Base-by-base conservation (phyloP, 805 yeast genomes). In the Wickerhamomyces mucosus region DNA sequence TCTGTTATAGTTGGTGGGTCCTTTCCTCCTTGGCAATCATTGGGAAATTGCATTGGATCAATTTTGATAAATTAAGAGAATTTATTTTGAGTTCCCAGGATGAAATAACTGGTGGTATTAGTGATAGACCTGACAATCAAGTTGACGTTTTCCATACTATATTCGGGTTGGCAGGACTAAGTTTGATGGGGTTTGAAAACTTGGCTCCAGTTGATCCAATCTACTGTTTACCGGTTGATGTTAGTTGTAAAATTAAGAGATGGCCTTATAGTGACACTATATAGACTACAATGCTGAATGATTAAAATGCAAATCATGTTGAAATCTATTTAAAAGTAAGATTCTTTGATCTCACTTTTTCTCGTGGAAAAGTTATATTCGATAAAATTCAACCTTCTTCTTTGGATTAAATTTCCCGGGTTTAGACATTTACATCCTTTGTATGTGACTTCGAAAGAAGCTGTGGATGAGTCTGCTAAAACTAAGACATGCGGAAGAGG, bases 1-100 rank as follows among this genome's bases (percentile, higher is more conserved):
- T 84, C n/a, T 92, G 99, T 52, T 92, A 92, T 53, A 77, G 92
- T 45, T 92, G 96, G 95, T 92, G 99, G 99, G 94, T 86, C 8
- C 53, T 86, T 15, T 78, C 94, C 2, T 69, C 85, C 3, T 56
- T 88, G 35, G 68, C 80, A 0, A 75, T 84, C 22, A 61, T 89
- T 15, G 71, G 61, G 0, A 75, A 70, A 39, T 53, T 75, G 14
- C 70, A 81, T 41, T 86, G 95, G 86, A 79, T 92, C n/a, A 78
- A 84, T 48, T 64, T 62, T 18, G 65, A 58, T 5, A 73, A 69
- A 43, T 59, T 92, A 35, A 66, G 68, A 32, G 53, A 57, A 3
- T 92, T 86, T 48, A 86, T 92, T 5, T 55, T 89, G 24, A 48
- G 53, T 3, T 76, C 92, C 28, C 98, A 92, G 53, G 96, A 89